A percentile compares a stretch with the other conserved stretches of the same genome.
Evolutionary conservation across 495 filamentous ascomycete species (phyloP).

Genomic region (Podospora fimiseda): DNA sequence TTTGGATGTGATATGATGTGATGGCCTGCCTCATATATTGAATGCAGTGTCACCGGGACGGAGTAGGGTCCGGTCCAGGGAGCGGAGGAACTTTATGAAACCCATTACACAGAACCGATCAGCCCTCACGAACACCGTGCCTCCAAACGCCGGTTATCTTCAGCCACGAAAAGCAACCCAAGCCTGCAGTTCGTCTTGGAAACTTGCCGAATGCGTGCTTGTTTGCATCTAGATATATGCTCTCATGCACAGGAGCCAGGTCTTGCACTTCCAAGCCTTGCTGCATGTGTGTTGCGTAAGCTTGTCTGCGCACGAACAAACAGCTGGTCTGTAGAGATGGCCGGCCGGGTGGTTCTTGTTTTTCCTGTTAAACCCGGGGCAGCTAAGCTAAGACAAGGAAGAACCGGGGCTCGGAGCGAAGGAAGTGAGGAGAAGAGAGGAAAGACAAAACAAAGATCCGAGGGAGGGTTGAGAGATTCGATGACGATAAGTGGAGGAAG

Average conservation of each 20-base stretch:
- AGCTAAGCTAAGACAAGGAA: neutral
- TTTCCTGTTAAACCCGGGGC: no score
- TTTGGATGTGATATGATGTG: neutral
- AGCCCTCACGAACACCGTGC: neutral
- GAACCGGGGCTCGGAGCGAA: neutral
- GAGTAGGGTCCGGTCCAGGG: no score
- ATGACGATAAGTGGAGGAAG: neutral
- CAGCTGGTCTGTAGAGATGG: neutral
- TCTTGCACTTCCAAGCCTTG: neutral
- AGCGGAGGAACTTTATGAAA: neutral
- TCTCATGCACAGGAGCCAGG: neutral
- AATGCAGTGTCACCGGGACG: neutral
- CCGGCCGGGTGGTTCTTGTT: no score
- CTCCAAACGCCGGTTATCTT: neutral
- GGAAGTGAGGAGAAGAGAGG: neutral
- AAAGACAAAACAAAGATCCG: neutral
- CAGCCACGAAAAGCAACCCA: neutral
- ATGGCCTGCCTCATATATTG: neutral
- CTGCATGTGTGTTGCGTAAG: neutral
- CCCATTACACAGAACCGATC: neutral
- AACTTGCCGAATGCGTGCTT: neutral
- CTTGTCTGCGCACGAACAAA: neutral
- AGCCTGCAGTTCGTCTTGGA: neutral
- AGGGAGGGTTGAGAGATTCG: no score
- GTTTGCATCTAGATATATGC: neutral